A percentile compares a stretch with the other conserved stretches of the same genome.
phyloP scores from a whole-genome alignment of 1,284 basidiomycete species.

The Leccinum pachyderme region DNA sequence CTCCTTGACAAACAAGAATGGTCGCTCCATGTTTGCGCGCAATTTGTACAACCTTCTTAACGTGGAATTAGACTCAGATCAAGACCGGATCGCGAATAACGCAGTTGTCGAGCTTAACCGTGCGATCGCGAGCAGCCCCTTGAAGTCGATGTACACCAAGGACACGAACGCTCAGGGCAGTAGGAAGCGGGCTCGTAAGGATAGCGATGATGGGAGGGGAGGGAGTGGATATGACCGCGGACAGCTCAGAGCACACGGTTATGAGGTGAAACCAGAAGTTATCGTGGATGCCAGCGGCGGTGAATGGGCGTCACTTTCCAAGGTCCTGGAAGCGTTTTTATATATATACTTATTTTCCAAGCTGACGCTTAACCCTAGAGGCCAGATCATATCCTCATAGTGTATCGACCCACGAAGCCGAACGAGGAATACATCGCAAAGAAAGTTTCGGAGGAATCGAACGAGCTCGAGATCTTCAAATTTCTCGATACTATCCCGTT shows the following conservation, averaged over 20 bases:
- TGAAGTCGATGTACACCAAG: neutral
- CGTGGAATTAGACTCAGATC: neutral
- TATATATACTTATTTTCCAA: neutral
- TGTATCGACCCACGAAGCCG: neutral
- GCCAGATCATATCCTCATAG: neutral
- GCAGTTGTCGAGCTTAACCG: neutral
- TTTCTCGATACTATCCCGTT: no score
- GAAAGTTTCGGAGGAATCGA: no score
- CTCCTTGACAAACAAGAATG: neutral
- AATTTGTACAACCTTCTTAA: neutral
- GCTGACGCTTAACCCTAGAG: neutral
- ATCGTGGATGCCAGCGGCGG: neutral
- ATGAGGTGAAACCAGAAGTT: neutral
- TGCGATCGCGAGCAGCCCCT: neutral
- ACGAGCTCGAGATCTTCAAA: no score
- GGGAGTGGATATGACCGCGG: neutral
- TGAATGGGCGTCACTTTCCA: neutral
- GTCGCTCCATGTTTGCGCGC: neutral
- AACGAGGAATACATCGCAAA: no score
- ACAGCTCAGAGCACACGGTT: neutral
- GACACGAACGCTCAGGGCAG: neutral
- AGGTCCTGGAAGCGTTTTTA: neutral
- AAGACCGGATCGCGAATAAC: neutral
- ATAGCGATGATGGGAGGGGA: neutral
- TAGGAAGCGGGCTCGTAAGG: neutral